A percentile compares a stretch with the other conserved stretches of the same genome.
These are phyloP conservation scores for Quercus tomentella DNA, from an alignment of 331 rosid genomes.

Conservation along the genomic window DNA sequence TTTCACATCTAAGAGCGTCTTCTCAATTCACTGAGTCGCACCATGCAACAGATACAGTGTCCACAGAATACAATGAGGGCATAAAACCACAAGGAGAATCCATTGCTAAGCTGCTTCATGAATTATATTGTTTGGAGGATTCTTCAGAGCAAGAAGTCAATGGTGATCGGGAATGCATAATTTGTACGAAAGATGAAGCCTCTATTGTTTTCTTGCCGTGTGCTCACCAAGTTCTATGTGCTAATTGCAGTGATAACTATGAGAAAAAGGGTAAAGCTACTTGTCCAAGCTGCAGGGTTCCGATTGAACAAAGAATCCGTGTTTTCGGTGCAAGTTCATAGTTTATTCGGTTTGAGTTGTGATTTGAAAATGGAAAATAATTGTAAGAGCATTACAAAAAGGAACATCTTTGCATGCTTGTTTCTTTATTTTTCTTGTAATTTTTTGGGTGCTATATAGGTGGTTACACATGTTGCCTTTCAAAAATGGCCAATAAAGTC, in stretches of 20 bases:
- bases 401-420: background rate
- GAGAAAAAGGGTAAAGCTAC: constrained; percentile 60
- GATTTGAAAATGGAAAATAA: background rate
- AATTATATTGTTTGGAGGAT: constrained; percentile 58
- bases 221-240: constrained; percentile 89
- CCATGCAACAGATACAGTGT: constrained; percentile 38
- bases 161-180: constrained; percentile 67
- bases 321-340: constrained; percentile 93
- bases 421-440: background rate
- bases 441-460: background rate
- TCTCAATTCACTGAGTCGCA: constrained; percentile 45
- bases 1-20: constrained; percentile 61
- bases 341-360: constrained; percentile 5
- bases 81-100: constrained; percentile 63
- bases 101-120: constrained; percentile 79
- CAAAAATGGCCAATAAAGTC: background rate
- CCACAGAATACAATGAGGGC: constrained; percentile 36
- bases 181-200: constrained; percentile 80
- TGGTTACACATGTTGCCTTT: background rate
- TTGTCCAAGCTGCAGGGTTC: constrained; percentile 84
- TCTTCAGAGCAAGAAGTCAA: constrained; percentile 57
- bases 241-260: constrained; percentile 71
- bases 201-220: constrained; percentile 94
- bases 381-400: background rate
- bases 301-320: constrained; percentile 73